phyloP scores from a whole-genome alignment of 2,329 filamentous ascomycete species.

The Paecilomyces dactylethromorphus region DNA sequence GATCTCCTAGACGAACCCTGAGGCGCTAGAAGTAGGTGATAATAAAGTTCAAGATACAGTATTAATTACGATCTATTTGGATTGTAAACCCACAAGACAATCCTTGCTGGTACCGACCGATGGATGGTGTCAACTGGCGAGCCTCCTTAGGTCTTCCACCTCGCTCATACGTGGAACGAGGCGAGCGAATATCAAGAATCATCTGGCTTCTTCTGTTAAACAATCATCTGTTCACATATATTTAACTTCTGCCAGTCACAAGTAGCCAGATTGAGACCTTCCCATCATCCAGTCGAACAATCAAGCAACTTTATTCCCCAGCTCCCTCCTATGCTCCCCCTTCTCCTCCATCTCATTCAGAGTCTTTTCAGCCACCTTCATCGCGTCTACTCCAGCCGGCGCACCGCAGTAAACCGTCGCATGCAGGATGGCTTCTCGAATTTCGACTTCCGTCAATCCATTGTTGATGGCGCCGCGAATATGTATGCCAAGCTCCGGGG shows the following conservation, averaged over 20 bases:
- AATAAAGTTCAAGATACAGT: too few species aligned
- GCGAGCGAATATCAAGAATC: background rate
- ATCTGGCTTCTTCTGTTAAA: background rate
- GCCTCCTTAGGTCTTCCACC: background rate
- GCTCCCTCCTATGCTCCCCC: constrained; percentile 25
- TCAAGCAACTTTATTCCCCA: constrained; percentile 6
- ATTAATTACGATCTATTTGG: too few species aligned
- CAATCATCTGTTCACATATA: background rate
- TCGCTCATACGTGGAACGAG: background rate
- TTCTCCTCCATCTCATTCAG: constrained; percentile 47
- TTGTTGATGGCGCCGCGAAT: constrained; percentile 59
- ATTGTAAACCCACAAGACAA: too few species aligned
- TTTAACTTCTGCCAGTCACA: background rate
- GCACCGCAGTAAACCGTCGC: constrained; percentile 48
- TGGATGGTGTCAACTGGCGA: background rate
- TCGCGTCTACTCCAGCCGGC: constrained; percentile 49
- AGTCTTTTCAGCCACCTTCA: constrained; percentile 46
- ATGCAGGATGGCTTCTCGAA: constrained; percentile 52
- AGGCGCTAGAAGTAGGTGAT: too few species aligned
- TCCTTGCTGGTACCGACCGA: background rate
- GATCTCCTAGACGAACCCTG: too few species aligned
- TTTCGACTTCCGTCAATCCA: constrained; percentile 55
- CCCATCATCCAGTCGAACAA: background rate
- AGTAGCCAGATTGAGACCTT: background rate
- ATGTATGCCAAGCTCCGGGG: constrained; percentile 55